These are phyloP conservation scores for Aplosporella prunicola DNA, from an alignment of 2,329 filamentous ascomycete genomes.

Conservation along the genomic window DNA sequence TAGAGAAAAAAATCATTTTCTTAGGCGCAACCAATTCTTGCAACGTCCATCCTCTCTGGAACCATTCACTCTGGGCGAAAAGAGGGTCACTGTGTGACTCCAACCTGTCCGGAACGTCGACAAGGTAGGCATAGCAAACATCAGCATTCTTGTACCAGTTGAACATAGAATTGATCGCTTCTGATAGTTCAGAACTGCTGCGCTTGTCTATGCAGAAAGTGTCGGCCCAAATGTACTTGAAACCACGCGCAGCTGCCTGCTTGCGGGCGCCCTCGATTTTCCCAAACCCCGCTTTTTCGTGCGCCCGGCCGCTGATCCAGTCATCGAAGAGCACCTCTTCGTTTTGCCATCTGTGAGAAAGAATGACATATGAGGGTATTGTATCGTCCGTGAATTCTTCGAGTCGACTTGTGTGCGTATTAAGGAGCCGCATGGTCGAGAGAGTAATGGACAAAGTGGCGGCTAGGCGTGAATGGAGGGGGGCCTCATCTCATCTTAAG, in stretches of 20 bases:
- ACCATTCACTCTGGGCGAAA: conserved; percentile 5
- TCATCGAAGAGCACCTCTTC: conserved; percentile 8
- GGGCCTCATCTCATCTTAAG: no score
- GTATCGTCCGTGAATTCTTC: no score
- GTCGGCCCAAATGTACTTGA: conserved; percentile 18
- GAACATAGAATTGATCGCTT: conserved; percentile 17
- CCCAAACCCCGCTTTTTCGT: background rate
- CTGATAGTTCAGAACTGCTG: conserved; percentile 14
- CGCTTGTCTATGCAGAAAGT: conserved; percentile 15
- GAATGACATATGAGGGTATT: conserved; percentile 11
- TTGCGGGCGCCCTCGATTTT: conserved; percentile 7
- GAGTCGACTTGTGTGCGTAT: no score
- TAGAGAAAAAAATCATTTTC: conserved; percentile 6
- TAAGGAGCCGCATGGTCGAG: no score
- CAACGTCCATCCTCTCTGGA: conserved; percentile 10
- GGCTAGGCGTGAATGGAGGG: no score
- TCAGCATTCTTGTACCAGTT: conserved; percentile 14
- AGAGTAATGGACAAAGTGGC: no score
- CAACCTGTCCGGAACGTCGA: conserved; percentile 7
- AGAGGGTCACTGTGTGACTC: background rate
- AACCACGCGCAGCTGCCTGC: conserved; percentile 12
- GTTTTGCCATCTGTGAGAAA: conserved; percentile 9
- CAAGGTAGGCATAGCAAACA: conserved; percentile 13
- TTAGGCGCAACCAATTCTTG: conserved; percentile 12
- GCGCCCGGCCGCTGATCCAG: background rate